Percentiles rank a stretch among this genome's conserved stretches.
phyloP scores from a whole-genome alignment of 2,329 filamentous ascomycete species.

The Alternaria sp. region DNA sequence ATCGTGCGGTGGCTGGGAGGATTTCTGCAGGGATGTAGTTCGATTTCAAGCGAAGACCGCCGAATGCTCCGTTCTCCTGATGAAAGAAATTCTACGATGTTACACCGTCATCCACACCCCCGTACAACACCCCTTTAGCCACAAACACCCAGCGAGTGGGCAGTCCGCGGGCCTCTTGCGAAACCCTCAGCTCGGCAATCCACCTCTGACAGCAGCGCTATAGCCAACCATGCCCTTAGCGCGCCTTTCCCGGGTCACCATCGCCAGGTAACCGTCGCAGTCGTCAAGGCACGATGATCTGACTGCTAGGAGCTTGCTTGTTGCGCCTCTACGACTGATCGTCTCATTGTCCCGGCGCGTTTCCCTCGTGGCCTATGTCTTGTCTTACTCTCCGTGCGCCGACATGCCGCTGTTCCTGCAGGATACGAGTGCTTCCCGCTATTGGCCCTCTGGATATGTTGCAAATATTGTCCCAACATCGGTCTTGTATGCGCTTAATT shows the following conservation, averaged over 20 bases:
- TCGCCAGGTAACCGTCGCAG: constrained; percentile 23
- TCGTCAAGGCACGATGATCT: constrained; percentile 31
- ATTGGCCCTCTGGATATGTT: constrained; percentile 28
- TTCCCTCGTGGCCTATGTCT: constrained; percentile 16
- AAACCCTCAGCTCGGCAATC: constrained; percentile 27
- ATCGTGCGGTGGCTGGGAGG: constrained; percentile 42
- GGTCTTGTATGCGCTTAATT: constrained; percentile 39
- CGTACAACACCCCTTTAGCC: constrained; percentile 39
- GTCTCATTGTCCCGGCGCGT: constrained; percentile 17
- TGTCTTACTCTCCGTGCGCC: constrained; percentile 14
- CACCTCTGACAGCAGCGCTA: constrained; percentile 36
- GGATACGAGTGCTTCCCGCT: constrained; percentile 32
- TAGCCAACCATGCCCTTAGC: constrained; percentile 38
- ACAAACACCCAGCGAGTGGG: constrained; percentile 25
- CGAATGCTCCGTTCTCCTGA: constrained; percentile 25
- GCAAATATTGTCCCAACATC: constrained; percentile 36
- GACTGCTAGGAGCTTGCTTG: constrained; percentile 29
- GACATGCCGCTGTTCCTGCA: constrained; percentile 36
- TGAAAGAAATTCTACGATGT: constrained; percentile 47
- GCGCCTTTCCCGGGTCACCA: constrained; percentile 30
- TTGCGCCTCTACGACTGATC: constrained; percentile 16
- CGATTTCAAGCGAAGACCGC: constrained; percentile 24
- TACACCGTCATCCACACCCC: constrained; percentile 36
- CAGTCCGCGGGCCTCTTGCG: constrained; percentile 8
- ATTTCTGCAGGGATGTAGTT: constrained; percentile 30